A percentile compares a stretch with the other conserved stretches of the same genome.
Evolutionary conservation across 257 asterid species (phyloP).

Genomic region (Fraxinus pennsylvanica): DNA sequence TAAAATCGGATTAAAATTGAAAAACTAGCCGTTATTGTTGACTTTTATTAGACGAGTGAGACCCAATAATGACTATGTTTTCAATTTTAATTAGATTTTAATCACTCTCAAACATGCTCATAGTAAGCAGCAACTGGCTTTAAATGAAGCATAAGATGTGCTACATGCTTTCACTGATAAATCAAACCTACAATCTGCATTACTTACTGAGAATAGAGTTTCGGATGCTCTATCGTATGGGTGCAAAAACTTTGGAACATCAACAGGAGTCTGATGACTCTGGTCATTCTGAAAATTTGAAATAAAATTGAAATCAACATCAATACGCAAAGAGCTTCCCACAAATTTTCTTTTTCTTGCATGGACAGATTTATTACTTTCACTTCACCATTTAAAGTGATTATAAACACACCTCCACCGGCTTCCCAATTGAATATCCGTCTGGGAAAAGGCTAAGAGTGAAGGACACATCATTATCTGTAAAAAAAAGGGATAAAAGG

Average conservation of each 20-base stretch:
- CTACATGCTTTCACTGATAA: background rate
- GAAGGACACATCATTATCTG: constrained; percentile 82
- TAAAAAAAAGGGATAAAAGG: constrained; percentile 1
- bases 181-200: constrained; percentile 10
- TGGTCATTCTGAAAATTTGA: constrained; percentile 55
- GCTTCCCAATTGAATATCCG: constrained; percentile 80
- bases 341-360: constrained; percentile 1
- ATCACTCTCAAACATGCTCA: too few species aligned
- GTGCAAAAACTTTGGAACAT: constrained; percentile 71
- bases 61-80: too few species aligned
- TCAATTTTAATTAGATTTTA: too few species aligned
- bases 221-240: constrained; percentile 93
- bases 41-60: too few species aligned
- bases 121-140: background rate
- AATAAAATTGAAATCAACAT: constrained; percentile 18
- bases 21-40: too few species aligned
- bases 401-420: constrained; percentile 62
- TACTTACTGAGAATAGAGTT: constrained; percentile 80
- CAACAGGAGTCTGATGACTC: constrained; percentile 44
- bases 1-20: too few species aligned
- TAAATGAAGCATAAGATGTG: background rate
- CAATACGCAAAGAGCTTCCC: constrained; percentile 5
- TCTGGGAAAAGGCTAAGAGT: constrained; percentile 71
- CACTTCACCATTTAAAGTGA: constrained; percentile 20
- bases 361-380: constrained; percentile 1